Evolutionary conservation across 208 protist species (phyloP), one percentile per base, ranked within the genome.

Genomic region (Phytomonas serpens): DNA sequence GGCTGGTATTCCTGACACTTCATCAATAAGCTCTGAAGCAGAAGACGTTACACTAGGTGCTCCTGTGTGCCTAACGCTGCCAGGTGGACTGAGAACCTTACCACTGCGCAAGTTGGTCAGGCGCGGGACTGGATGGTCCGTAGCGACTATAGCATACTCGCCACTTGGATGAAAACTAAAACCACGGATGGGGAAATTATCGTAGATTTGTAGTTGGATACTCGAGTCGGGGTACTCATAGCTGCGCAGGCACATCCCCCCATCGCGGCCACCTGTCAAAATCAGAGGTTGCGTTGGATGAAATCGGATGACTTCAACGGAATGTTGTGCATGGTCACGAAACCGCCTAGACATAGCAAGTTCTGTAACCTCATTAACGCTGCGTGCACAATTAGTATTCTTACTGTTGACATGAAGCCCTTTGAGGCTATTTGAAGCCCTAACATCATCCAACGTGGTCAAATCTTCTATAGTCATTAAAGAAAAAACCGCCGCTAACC

Each of bases 301-400:
- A 75, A 95, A 95, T 27, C 81, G 78, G 70, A 92, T 81, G 0
- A 89, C 79, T 73, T 95, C 87, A 4, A 93, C 87, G 23, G 82
- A 82, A 23, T 29, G 57, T 69, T 92, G 86, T 29, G 81, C 79
- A 64, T 92, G 84, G 16, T 89, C 90, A 68, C 85, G 78, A 68
- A 88, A 89, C 13, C 85, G 83, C 6, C 90, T 78, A 36, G 87
- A 87, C 64, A 83, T 84, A 11, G 90, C 72, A 9, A 95, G 71
- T 64, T 95, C 86, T 16, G 87, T 93, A 69, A 95, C 86, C 78
- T 95, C 89, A 66, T 92, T 95, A 16, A 77, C 85, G 65, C 91
- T 93, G 27, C 80, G 81, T 1, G 71, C 71, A 0, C 75, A 33
- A 1, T 63, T 75, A 30, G 71, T 72, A 37, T 77, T 77, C 3